A percentile compares a stretch with the other conserved stretches of the same genome.
phyloP scores from a whole-genome alignment of 495 filamentous ascomycete genomes.

The Letharia lupina region DNA sequence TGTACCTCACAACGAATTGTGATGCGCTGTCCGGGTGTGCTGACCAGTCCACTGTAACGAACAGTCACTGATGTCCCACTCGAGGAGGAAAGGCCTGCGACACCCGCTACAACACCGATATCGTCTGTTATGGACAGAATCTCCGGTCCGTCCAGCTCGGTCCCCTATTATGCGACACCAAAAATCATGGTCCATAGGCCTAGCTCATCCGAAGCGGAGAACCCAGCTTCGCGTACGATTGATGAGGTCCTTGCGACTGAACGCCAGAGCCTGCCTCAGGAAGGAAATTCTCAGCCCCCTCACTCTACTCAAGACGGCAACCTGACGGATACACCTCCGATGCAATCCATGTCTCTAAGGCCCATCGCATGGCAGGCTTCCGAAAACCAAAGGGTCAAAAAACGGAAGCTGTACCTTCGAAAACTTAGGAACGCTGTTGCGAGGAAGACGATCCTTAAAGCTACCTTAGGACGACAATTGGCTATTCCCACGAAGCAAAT shows the following conservation, averaged over 20 bases:
- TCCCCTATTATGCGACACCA: conserved; percentile 17
- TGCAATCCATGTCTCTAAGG: background rate
- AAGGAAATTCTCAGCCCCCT: background rate
- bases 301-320: conserved; percentile 2
- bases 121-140: background rate
- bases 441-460: conserved; percentile 22
- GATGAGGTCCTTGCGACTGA: conserved; percentile 8
- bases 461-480: conserved; percentile 22
- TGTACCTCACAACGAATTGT: background rate
- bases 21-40: background rate
- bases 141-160: background rate
- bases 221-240: conserved; percentile 3
- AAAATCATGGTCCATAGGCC: conserved; percentile 14
- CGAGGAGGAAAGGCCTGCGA: background rate
- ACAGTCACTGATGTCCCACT: background rate
- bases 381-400: conserved; percentile 12
- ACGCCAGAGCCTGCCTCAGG: background rate
- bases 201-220: conserved; percentile 4
- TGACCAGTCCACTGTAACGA: background rate
- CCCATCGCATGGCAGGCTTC: conserved; percentile 1
- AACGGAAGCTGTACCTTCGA: conserved; percentile 17
- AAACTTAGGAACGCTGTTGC: conserved; percentile 21
- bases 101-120: background rate
- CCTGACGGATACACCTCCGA: background rate
- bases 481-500: conserved; percentile 24